Conservation (phyloP, 257 asterid genomes). For the Nicotiana attenuata region DNA sequence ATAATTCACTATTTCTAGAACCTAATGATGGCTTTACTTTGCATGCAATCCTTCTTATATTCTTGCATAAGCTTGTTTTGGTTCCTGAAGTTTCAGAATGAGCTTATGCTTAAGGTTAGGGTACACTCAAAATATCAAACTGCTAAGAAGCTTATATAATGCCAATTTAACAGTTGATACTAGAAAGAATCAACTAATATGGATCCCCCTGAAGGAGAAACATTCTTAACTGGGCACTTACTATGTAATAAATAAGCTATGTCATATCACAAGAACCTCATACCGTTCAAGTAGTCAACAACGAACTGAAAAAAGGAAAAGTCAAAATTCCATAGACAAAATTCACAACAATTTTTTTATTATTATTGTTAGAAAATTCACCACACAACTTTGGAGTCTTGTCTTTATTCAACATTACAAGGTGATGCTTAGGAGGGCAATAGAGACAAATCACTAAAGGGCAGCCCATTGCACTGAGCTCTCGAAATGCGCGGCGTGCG, state of each 20-base stretch:
- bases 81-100: background rate
- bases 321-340: background rate
- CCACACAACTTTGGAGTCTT: background rate
- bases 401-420: background rate
- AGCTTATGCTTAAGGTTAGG: background rate
- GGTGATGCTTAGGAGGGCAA: background rate
- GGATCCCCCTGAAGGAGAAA: background rate
- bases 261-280: background rate
- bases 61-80: background rate
- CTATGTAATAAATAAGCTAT: background rate
- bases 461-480: too few species aligned
- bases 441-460: too few species aligned
- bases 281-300: background rate
- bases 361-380: background rate
- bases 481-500: too few species aligned
- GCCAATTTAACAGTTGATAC: background rate
- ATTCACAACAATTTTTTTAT: too few species aligned
- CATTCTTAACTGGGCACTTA: background rate
- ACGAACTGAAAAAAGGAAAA: background rate
- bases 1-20: background rate
- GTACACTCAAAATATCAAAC: background rate
- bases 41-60: background rate
- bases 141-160: background rate
- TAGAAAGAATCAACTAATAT: background rate
- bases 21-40: background rate